These are phyloP conservation scores for Irpex sp. DNA, from an alignment of 1,284 basidiomycete species.

Conservation along the genomic window DNA sequence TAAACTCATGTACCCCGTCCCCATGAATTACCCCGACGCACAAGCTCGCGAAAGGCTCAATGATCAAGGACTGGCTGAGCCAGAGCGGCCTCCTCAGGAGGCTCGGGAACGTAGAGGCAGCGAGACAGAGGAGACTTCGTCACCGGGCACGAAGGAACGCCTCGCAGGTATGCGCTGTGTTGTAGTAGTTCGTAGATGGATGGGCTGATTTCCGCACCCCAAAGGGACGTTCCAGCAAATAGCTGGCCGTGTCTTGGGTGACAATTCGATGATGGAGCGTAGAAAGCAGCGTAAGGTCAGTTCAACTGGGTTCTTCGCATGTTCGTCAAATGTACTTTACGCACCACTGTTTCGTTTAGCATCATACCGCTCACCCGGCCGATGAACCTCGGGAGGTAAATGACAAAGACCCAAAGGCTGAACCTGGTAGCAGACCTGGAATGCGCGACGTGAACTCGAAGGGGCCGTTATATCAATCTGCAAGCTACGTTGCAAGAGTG, in stretches of 20 bases:
- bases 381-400: too few relatives aligned
- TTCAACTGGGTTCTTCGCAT: too few relatives aligned
- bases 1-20: background rate
- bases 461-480: background rate
- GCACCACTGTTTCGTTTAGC: too few relatives aligned
- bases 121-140: background rate
- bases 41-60: background rate
- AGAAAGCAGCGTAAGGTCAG: background rate
- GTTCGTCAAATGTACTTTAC: too few relatives aligned
- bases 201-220: background rate
- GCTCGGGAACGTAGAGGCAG: background rate
- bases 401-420: background rate
- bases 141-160: background rate
- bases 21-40: background rate
- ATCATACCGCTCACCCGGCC: too few relatives aligned
- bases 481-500: background rate
- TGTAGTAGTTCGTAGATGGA: background rate
- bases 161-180: background rate
- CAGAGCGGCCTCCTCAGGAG: background rate
- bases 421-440: background rate
- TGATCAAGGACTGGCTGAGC: background rate
- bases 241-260: background rate
- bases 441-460: background rate
- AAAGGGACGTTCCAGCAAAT: background rate
- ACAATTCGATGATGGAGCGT: background rate